These are phyloP conservation scores for Primulina huaijiensis DNA, from an alignment of 257 asterid genomes.

Conservation along the genomic window DNA sequence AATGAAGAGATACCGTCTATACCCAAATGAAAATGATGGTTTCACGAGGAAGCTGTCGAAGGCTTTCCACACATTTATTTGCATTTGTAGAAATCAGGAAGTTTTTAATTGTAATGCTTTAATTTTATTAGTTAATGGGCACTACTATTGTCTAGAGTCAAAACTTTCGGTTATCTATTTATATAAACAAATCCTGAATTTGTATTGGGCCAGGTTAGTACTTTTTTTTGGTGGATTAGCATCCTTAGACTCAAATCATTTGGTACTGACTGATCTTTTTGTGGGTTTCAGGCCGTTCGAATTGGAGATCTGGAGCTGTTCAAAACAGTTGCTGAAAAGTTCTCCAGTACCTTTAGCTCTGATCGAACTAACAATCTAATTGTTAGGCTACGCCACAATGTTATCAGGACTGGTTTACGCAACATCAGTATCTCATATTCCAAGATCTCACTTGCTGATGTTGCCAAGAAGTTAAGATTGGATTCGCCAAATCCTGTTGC, in stretches of 20 bases:
- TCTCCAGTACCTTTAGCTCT: slow-evolving; percentile 48
- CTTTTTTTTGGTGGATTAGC: not conserved
- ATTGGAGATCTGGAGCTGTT: slow-evolving; percentile 71
- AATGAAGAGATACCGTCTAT: not conserved
- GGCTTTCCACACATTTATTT: not conserved
- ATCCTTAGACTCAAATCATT: not conserved
- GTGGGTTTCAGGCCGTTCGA: slow-evolving; percentile 61
- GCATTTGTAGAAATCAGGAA: not conserved
- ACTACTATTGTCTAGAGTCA: not conserved
- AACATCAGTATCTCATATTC: slow-evolving; percentile 72
- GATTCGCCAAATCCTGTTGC: slow-evolving; percentile 60
- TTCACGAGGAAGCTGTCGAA: not conserved
- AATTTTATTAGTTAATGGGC: not conserved
- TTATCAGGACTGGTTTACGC: slow-evolving; percentile 65
- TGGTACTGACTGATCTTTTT: slow-evolving; percentile 4
- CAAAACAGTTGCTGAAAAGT: slow-evolving; percentile 58
- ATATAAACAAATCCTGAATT: not conserved
- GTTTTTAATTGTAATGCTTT: not conserved
- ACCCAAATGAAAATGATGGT: not conserved
- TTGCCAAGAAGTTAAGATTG: slow-evolving; percentile 63
- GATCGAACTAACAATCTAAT: slow-evolving; percentile 66
- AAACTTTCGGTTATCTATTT: not conserved
- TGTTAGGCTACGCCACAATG: slow-evolving; percentile 70
- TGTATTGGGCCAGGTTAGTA: not conserved
- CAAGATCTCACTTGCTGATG: slow-evolving; percentile 55